phyloP scores from a whole-genome alignment of 1,284 basidiomycete genomes.

The Trichosporon coremiiforme region DNA sequence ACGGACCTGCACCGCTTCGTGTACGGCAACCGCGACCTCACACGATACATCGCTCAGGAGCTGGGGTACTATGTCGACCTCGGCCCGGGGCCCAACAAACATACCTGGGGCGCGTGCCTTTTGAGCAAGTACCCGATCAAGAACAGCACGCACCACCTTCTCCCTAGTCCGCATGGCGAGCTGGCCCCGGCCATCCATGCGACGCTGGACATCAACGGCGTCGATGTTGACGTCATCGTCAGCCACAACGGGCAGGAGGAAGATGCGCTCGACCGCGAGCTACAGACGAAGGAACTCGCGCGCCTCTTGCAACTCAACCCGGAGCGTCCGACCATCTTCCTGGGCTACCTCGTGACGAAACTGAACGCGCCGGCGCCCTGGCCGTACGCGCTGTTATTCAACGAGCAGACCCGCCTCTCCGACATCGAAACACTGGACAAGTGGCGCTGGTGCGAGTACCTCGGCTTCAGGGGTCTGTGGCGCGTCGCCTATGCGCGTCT shows the following conservation, averaged over 20 bases:
- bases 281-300: constrained; percentile 81
- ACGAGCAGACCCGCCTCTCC: constrained; percentile 46
- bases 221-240: constrained; percentile 76
- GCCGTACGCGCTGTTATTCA: constrained; percentile 77
- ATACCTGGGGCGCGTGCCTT: constrained; percentile 87
- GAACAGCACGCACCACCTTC: constrained; percentile 81
- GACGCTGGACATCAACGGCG: constrained; percentile 77
- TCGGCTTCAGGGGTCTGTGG: constrained; percentile 78
- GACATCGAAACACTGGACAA: constrained; percentile 61
- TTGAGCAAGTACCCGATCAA: constrained; percentile 92
- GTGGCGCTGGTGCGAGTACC: constrained; percentile 76
- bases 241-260: constrained; percentile 95
- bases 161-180: constrained; percentile 82
- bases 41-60: constrained; percentile 73
- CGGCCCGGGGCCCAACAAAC: constrained; percentile 83
- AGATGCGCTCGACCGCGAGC: constrained; percentile 80
- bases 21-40: constrained; percentile 88
- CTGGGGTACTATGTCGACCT: constrained; percentile 71
- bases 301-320: constrained; percentile 73
- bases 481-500: constrained; percentile 63
- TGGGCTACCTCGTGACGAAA: constrained; percentile 79
- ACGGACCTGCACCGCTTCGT: constrained; percentile 81
- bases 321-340: constrained; percentile 78
- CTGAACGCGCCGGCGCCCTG: constrained; percentile 72
- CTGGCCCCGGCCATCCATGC: constrained; percentile 91